Evolutionary conservation across 2,329 filamentous ascomycete species (phyloP).

Genomic region (Hymenoscyphus scutula): DNA sequence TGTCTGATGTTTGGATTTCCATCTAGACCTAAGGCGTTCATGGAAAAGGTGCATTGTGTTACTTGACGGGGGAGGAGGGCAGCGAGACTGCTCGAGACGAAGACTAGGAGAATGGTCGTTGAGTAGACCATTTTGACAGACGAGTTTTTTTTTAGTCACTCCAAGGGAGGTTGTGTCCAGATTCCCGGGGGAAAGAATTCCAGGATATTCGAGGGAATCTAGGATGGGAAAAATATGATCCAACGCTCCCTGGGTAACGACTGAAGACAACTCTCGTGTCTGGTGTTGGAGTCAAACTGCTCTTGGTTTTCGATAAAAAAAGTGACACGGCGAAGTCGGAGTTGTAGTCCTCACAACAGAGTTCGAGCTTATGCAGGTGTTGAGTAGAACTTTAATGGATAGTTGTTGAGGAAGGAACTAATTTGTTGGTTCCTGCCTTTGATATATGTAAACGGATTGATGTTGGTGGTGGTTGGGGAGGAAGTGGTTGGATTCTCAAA

Average conservation of each 20-base stretch:
- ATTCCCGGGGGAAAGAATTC: not conserved
- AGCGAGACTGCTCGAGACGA: slow-evolving; percentile 15
- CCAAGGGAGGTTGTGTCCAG: not conserved
- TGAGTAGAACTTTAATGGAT: no score
- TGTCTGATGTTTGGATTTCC: slow-evolving; percentile 23
- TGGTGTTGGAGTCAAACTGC: not conserved
- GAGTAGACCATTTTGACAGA: not conserved
- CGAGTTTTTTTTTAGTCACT: not conserved
- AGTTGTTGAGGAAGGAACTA: not conserved
- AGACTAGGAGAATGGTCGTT: not conserved
- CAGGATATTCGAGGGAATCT: not conserved
- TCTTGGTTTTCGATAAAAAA: no score
- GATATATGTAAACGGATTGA: not conserved
- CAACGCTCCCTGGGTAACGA: not conserved
- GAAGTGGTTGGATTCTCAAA: not conserved
- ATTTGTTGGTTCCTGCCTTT: not conserved
- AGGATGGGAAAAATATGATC: not conserved
- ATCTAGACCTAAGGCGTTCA: slow-evolving; percentile 26
- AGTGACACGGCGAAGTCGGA: no score
- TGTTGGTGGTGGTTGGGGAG: not conserved
- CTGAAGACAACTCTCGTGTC: not conserved
- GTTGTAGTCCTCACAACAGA: no score
- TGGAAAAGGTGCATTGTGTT: slow-evolving; percentile 29
- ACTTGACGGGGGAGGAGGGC: slow-evolving; percentile 24
- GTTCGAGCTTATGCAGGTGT: no score